Conservation (phyloP, 495 filamentous ascomycete species). For the Aspergillus cristatus region DNA sequence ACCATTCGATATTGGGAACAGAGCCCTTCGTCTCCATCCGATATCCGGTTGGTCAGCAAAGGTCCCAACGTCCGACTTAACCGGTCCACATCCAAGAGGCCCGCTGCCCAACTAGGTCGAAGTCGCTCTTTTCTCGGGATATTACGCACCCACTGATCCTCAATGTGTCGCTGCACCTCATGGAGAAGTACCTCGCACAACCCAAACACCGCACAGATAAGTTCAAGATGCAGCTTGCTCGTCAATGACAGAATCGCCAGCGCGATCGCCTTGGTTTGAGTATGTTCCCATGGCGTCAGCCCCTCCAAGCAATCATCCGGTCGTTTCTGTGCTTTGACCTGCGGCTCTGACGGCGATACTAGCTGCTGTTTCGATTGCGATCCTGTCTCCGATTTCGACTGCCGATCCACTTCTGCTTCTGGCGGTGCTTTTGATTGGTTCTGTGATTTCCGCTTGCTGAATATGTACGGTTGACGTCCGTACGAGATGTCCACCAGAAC, state of each 20-base stretch:
- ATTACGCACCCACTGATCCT: slow-evolving; percentile 9
- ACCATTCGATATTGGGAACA: too few relatives aligned
- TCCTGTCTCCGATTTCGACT: too few relatives aligned
- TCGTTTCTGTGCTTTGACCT: too few relatives aligned
- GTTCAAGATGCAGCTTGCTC: slow-evolving; percentile 27
- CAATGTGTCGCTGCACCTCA: slow-evolving; percentile 7
- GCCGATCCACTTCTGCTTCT: too few relatives aligned
- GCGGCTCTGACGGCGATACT: too few relatives aligned
- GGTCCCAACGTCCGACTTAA: slow-evolving; percentile 27
- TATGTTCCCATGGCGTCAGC: slow-evolving; percentile 7
- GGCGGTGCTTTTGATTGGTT: too few relatives aligned
- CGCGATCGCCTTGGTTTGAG: slow-evolving; percentile 20
- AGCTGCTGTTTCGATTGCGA: slow-evolving; percentile 33
- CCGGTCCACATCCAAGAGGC: slow-evolving; percentile 15
- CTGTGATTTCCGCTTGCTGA: too few relatives aligned
- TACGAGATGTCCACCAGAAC: slow-evolving; percentile 53
- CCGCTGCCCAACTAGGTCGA: slow-evolving; percentile 6
- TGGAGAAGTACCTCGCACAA: slow-evolving; percentile 23
- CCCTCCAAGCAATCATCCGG: slow-evolving; percentile 9
- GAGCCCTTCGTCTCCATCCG: neutral
- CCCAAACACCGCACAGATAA: slow-evolving; percentile 34
- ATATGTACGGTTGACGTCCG: slow-evolving; percentile 23
- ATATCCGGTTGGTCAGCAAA: slow-evolving; percentile 15
- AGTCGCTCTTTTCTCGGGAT: slow-evolving; percentile 6
- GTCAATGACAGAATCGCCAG: slow-evolving; percentile 32